Conservation (phyloP, 257 asterid species). For the Eucommia ulmoides region DNA sequence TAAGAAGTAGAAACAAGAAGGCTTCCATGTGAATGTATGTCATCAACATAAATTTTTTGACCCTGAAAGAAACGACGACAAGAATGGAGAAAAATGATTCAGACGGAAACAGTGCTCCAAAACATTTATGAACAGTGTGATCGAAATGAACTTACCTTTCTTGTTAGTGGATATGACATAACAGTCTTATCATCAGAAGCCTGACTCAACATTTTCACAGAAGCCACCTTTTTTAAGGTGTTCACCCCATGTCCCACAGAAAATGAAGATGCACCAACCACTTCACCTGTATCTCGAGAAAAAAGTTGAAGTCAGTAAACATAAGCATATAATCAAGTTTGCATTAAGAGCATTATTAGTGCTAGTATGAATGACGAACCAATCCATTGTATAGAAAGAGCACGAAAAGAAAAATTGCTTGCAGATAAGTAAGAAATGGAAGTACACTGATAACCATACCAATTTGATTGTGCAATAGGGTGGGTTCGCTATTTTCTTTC, state of each 20-base stretch:
- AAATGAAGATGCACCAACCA: slow-evolving; percentile 89
- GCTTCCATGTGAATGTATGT: slow-evolving; percentile 33
- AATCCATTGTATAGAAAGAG: too few relatives aligned
- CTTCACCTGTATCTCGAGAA: slow-evolving; percentile 58
- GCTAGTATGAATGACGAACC: too few relatives aligned
- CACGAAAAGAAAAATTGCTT: too few relatives aligned
- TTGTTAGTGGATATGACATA: slow-evolving; percentile 47
- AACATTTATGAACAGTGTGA: too few relatives aligned
- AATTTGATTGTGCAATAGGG: too few relatives aligned
- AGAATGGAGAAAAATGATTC: slow-evolving; percentile 8
- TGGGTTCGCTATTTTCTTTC: too few relatives aligned
- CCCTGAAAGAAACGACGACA: slow-evolving; percentile 42
- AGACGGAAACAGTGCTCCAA: slow-evolving; percentile 5
- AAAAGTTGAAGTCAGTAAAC: neutral
- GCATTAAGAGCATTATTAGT: too few relatives aligned
- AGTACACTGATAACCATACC: too few relatives aligned
- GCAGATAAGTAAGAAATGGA: too few relatives aligned
- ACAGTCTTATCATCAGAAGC: slow-evolving; percentile 40
- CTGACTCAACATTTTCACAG: slow-evolving; percentile 81
- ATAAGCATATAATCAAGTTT: too few relatives aligned
- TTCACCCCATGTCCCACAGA: slow-evolving; percentile 60
- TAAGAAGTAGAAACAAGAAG: slow-evolving; percentile 66
- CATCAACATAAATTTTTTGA: slow-evolving; percentile 31
- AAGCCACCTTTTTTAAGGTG: slow-evolving; percentile 67
- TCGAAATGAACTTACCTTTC: slow-evolving; percentile 38